Evolutionary conservation across 805 yeast genomes (phyloP).

Genomic region (Pichia sporocuriosa): DNA sequence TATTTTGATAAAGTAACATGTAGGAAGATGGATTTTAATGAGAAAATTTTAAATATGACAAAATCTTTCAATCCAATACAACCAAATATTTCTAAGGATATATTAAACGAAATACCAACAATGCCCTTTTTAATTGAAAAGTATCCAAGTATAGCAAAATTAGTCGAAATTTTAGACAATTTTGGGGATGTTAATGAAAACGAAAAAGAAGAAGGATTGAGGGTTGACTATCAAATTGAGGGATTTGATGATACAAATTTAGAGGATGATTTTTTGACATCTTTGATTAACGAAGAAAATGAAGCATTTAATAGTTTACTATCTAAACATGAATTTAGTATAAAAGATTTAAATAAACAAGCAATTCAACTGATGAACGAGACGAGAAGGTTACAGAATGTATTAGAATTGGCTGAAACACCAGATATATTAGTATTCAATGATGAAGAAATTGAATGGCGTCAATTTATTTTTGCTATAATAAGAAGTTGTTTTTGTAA

Average conservation of each 20-base stretch:
- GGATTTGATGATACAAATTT: slow-evolving; percentile 50
- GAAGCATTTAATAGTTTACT: slow-evolving; percentile 23
- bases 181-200: too few species aligned
- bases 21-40: slow-evolving; percentile 55
- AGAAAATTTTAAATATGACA: slow-evolving; percentile 49
- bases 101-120: slow-evolving; percentile 54
- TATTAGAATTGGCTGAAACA: slow-evolving; percentile 19
- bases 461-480: slow-evolving; percentile 14
- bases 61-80: slow-evolving; percentile 53
- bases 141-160: slow-evolving; percentile 51
- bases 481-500: slow-evolving; percentile 8
- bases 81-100: slow-evolving; percentile 44
- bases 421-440: slow-evolving; percentile 14
- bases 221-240: slow-evolving; percentile 24
- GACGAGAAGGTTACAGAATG: slow-evolving; percentile 15
- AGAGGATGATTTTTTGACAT: slow-evolving; percentile 53
- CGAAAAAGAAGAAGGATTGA: too few species aligned
- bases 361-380: slow-evolving; percentile 20
- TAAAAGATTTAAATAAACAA: slow-evolving; percentile 23
- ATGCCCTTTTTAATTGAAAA: slow-evolving; percentile 67
- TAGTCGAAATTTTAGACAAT: slow-evolving; percentile 30
- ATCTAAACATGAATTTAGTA: slow-evolving; percentile 17
- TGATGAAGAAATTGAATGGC: slow-evolving; percentile 6
- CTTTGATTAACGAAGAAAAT: slow-evolving; percentile 28
- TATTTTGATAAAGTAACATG: slow-evolving; percentile 71